Conservation (phyloP, 768 basidiomycete species). For the Mycena kentingensis region DNA sequence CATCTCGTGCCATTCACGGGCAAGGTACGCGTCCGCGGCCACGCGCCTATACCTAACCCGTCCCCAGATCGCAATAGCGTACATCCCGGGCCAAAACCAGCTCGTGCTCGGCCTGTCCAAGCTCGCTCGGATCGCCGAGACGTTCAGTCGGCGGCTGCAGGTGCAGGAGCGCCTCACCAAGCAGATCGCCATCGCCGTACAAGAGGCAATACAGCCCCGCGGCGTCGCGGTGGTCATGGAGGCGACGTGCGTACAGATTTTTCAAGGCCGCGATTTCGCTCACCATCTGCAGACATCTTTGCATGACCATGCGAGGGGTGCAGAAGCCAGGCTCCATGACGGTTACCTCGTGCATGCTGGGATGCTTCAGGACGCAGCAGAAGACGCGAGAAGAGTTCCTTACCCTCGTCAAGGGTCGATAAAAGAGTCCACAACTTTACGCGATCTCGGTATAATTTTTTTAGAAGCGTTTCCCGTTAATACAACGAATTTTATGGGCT, state of each 20-base stretch:
- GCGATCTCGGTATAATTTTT: no score
- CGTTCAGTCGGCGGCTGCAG: slow-evolving; percentile 92
- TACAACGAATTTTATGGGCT: no score
- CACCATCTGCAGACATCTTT: slow-evolving; percentile 70
- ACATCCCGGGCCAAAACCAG: slow-evolving; percentile 80
- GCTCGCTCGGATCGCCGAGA: slow-evolving; percentile 95
- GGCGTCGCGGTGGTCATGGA: slow-evolving; percentile 99
- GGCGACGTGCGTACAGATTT: slow-evolving; percentile 74
- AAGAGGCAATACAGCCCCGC: slow-evolving; percentile 96
- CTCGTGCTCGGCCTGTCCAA: slow-evolving; percentile 95
- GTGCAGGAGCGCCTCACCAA: slow-evolving; percentile 98
- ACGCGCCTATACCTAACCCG: no score
- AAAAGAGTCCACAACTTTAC: no score
- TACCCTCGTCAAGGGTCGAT: slow-evolving; percentile 68
- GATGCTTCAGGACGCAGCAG: slow-evolving; percentile 97
- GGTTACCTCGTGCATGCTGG: slow-evolving; percentile 96
- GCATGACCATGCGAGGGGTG: slow-evolving; percentile 99
- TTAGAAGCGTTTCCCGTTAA: no score
- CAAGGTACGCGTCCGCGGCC: slow-evolving; percentile 81
- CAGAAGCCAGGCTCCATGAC: slow-evolving; percentile 97
- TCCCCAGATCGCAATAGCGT: slow-evolving; percentile 95
- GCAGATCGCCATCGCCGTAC: slow-evolving; percentile 96
- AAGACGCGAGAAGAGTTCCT: slow-evolving; percentile 98
- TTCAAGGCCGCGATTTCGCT: slow-evolving; percentile 10
- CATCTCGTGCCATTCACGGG: slow-evolving; percentile 98